Evolutionary conservation across 352 stramenopile genomes (phyloP), one percentile per base, ranked within the genome.

Genomic region (Chrysophaeum taylorii): DNA sequence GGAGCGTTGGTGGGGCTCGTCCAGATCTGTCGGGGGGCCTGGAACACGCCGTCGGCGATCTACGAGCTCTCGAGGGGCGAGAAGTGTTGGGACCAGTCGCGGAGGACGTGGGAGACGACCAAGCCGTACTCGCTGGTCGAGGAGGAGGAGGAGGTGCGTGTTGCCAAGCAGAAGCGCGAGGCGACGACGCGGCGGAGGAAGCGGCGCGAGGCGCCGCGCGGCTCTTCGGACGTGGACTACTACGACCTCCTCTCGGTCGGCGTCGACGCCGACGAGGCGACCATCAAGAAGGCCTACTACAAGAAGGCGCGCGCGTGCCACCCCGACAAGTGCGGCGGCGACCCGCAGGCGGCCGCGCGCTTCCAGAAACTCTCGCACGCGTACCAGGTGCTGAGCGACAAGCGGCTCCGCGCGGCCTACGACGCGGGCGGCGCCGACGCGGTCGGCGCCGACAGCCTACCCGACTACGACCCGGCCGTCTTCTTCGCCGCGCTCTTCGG

Each of bases 221-320:
- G 39, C 39, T 21, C 39, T 21, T 45, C 7, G 70, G 71, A 80
- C 63, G 48, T 88, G 31, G 73, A 83, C 57, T 90, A 81, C 71
- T 93, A 93, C 73, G 84, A 92, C 74, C 64, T 90, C 27, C 57
- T 93, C 14, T 77, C 79, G 18, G 84, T 93, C 23, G 71, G 69
- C 0, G 82, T 83, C 4, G 85, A 83, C 71, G 85, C 87, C 31
- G 79, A 77, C 16, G 64, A 80, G 39, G 75, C 60, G 31, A 81
- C 90, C 70, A 90, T 93, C 50, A 93, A 91, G 72, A 91, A 91
- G 72, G 84, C 82, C 21, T 93, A 93, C 68, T 89, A 89, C 72
- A 83, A 87, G n/a, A 78, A 85, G 61, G 85, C 87, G 36, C 68
- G 82, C 37, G 79, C 87, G 43, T 80, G 78, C 37, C 87, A 93